Conservation (phyloP, 306 rosid genomes). For the Cicer cuneatum region DNA sequence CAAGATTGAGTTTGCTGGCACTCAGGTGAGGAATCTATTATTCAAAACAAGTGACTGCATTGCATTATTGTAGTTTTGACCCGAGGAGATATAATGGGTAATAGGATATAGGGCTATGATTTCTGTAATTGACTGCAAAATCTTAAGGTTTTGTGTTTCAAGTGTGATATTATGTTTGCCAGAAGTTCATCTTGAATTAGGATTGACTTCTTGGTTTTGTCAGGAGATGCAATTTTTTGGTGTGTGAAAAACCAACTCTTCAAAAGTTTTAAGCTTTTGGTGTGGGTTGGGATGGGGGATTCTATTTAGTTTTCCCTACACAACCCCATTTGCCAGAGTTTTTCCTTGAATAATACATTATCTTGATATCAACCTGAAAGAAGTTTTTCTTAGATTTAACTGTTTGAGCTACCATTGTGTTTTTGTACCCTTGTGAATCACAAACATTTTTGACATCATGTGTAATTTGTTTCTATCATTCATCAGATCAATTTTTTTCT, state of each 20-base stretch:
- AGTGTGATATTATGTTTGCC: not conserved
- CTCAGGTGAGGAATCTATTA: conserved; percentile 69
- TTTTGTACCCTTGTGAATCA: not conserved
- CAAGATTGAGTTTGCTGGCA: conserved; percentile 84
- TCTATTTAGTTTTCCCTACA: not conserved
- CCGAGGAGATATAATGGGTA: not conserved
- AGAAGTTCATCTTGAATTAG: not conserved
- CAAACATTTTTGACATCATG: not conserved
- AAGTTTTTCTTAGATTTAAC: conserved; percentile 15
- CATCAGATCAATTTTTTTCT: not conserved
- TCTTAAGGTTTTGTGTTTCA: conserved; percentile 6
- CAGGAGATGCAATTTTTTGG: not conserved
- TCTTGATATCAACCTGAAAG: not conserved
- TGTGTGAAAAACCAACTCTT: not conserved
- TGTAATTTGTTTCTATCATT: not conserved
- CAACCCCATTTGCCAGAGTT: not conserved
- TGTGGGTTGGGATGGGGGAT: not conserved
- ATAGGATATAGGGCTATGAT: not conserved
- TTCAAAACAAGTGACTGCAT: conserved; percentile 3
- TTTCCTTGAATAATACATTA: not conserved
- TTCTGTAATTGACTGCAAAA: not conserved
- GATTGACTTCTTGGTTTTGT: not conserved
- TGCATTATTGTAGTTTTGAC: conserved; percentile 5
- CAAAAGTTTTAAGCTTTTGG: not conserved
- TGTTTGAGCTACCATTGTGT: conserved; percentile 5